Evolutionary conservation across 2,329 filamentous ascomycete genomes (phyloP), one percentile per base, ranked within the genome.

Genomic region (Apiospora aurea): DNA sequence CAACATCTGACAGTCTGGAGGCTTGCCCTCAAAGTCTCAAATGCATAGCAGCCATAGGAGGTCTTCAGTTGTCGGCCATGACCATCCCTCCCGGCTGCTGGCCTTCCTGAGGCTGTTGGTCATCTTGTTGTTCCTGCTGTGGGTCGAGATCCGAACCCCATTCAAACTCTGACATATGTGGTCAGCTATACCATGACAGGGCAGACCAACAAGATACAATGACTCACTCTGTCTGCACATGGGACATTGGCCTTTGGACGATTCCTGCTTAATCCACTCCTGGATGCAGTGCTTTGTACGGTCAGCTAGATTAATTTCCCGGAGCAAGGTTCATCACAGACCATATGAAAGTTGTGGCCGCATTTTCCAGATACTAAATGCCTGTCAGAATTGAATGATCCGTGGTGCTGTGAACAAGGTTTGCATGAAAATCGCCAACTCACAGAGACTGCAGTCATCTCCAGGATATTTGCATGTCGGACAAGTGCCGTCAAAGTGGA

Each of bases 321-420:
- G 5, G 41, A 46, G 67, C 16, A 49, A 61, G 44, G 38, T 92
- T 89, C 91, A 72, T 34, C 26, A 78, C 87, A 76, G 82, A 97
- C 95, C 94, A 97, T 97, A 83, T 99, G 96, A 80, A 99, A 99
- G 75, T 94, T 97, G 82, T 99, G 96, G 6, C 95, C 96, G 83
- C 96, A 99, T 86, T 96, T 97, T 61, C 96, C 96, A 73, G 96
- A 95, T 76, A 98, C 96, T 98, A 77, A 57, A 49, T 24, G 71
- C 26, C 71, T 24, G 73, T 68, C 66, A 68, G 66, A 29, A 68
- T 29, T 47, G 44, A 24, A 41, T n/a, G 57, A 21, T 18, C 57
- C 34, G 13, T 41, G 34, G 24, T 41, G 57, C 21, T 57, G 53
- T 44, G 16, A 69, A 43, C 67, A 21, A 29, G 13, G 73, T 8